A percentile compares a stretch with the other conserved stretches of the same genome.
Conservation (phyloP, 257 asterid species). For the Handroanthus guayacan region DNA sequence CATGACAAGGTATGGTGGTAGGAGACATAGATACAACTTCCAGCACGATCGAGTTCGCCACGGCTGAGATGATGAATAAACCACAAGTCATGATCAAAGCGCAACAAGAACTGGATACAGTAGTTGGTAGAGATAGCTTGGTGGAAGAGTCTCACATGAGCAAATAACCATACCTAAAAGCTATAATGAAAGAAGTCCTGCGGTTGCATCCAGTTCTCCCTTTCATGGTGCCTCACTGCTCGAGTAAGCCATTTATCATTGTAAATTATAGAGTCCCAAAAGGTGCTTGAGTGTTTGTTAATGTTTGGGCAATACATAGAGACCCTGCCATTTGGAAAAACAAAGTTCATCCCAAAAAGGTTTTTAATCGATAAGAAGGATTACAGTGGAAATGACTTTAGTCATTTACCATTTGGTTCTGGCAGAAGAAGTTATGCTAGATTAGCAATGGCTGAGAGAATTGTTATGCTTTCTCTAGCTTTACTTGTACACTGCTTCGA, state of each 20-base stretch:
- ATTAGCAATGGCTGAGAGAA: conserved; percentile 66
- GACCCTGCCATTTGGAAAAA: conserved; percentile 57
- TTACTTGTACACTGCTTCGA: conserved; percentile 51
- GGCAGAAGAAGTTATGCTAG: conserved; percentile 81
- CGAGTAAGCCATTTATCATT: conserved; percentile 53
- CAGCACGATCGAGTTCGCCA: conserved; percentile 58
- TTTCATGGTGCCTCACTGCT: conserved; percentile 73
- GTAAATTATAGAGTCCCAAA: conserved; percentile 59
- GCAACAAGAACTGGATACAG: conserved; percentile 56
- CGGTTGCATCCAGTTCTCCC: conserved; percentile 74
- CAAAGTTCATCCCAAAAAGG: conserved; percentile 59
- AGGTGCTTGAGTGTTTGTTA: conserved; percentile 66
- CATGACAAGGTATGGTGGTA: conserved; percentile 66
- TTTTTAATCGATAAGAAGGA: conserved; percentile 54
- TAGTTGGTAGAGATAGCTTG: conserved; percentile 47
- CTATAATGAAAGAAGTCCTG: conserved; percentile 61
- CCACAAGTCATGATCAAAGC: conserved; percentile 53
- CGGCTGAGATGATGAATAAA: conserved; percentile 66
- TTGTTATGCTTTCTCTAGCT: conserved; percentile 67
- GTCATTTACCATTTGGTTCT: conserved; percentile 70
- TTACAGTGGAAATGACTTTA: conserved; percentile 61
- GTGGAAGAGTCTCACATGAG: conserved; percentile 65
- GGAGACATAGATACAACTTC: conserved; percentile 78
- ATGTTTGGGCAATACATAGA: conserved; percentile 75
- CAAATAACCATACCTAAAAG: conserved; percentile 58